Evolutionary conservation across 495 filamentous ascomycete genomes (phyloP).

Genomic region (Hypoxylon fuscum): DNA sequence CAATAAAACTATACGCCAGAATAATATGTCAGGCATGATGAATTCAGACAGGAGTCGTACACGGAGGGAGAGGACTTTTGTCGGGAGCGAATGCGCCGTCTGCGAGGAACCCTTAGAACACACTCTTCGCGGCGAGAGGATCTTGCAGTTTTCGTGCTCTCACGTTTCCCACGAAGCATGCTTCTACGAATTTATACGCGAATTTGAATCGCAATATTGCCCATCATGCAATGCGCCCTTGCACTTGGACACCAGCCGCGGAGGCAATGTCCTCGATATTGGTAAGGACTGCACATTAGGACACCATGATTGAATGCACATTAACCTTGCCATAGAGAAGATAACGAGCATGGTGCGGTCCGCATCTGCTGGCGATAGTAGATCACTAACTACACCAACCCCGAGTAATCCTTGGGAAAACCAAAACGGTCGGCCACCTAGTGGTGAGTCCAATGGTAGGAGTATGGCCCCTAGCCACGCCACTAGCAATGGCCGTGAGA

Average conservation of each 20-base stretch:
- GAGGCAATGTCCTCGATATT: conserved; percentile 93
- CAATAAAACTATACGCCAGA: conserved; percentile 47
- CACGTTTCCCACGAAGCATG: conserved; percentile 98
- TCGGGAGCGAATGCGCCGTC: conserved; percentile 92
- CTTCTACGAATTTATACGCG: conserved; percentile 98
- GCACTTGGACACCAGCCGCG: conserved; percentile 92
- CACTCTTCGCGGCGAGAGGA: conserved; percentile 91
- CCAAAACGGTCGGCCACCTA: conserved; percentile 58
- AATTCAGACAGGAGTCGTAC: conserved; percentile 82
- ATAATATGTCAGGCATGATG: conserved; percentile 62
- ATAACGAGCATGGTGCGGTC: conserved; percentile 93
- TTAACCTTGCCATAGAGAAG: conserved; percentile 72
- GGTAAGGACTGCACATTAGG: too few species aligned
- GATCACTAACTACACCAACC: conserved; percentile 60
- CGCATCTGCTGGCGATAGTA: conserved; percentile 72
- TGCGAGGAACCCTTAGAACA: conserved; percentile 98
- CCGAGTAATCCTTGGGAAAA: conserved; percentile 60
- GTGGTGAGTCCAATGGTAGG: conserved; percentile 56
- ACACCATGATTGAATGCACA: conserved; percentile 16
- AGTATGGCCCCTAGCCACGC: conserved; percentile 45
- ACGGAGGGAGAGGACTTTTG: conserved; percentile 91
- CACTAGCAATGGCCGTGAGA: conserved; percentile 45
- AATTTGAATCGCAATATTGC: conserved; percentile 94
- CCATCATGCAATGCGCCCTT: conserved; percentile 94
- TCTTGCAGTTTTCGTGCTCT: conserved; percentile 93